These are phyloP conservation scores for Aspergillus sp. DNA, from an alignment of 2,329 filamentous ascomycete species.

Conservation along the genomic window DNA sequence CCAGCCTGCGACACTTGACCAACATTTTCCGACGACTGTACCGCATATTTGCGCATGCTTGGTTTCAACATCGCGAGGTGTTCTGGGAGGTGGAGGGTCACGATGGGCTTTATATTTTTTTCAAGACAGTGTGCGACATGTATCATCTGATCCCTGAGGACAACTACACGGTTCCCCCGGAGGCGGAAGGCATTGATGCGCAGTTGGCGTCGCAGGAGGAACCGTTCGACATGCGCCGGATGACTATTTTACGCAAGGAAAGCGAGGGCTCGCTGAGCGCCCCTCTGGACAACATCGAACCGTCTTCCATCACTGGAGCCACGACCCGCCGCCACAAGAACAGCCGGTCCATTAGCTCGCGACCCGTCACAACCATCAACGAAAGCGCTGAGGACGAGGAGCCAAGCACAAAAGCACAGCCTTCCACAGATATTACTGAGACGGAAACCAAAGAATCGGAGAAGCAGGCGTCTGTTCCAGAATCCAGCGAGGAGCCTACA, in stretches of 20 bases:
- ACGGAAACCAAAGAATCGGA: constrained; percentile 8
- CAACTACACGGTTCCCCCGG: constrained; percentile 91
- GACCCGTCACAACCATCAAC: constrained; percentile 72
- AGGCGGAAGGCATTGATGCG: constrained; percentile 79
- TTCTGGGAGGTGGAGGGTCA: constrained; percentile 92
- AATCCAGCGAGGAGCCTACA: constrained; percentile 8
- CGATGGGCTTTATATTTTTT: constrained; percentile 91
- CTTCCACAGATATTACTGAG: constrained; percentile 11
- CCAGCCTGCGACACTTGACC: constrained; percentile 66
- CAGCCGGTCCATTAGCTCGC: constrained; percentile 74
- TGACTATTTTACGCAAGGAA: constrained; percentile 38
- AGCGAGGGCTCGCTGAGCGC: constrained; percentile 18
- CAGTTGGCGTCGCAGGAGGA: constrained; percentile 22
- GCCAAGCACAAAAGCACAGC: constrained; percentile 17
- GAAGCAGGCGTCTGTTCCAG: constrained; percentile 11
- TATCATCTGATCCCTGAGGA: constrained; percentile 87
- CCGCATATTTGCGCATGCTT: constrained; percentile 95
- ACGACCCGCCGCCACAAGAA: constrained; percentile 83
- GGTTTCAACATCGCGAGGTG: constrained; percentile 94
- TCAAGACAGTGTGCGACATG: constrained; percentile 93
- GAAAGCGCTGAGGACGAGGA: constrained; percentile 77
- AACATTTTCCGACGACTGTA: constrained; percentile 95
- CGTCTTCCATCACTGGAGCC: constrained; percentile 55
- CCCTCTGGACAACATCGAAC: constrained; percentile 27
- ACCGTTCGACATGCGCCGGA: constrained; percentile 24